Percentiles rank a stretch among this genome's conserved stretches.
These are phyloP conservation scores for Tylopilus cervinicoccineus DNA, from an alignment of 768 basidiomycete species.

Conservation along the genomic window DNA sequence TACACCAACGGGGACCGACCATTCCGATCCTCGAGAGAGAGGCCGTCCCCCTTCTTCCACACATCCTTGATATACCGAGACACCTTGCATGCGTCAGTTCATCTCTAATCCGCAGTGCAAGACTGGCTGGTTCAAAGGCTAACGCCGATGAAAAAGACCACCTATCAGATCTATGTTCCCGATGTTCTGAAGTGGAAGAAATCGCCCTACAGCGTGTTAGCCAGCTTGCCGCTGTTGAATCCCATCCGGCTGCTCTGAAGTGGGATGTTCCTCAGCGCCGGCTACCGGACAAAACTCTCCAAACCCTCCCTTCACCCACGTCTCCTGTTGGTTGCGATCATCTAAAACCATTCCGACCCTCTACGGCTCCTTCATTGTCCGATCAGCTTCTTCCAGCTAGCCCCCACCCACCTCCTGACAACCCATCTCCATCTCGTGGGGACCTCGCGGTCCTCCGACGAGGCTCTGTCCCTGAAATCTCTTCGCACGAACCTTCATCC, in stretches of 20 bases:
- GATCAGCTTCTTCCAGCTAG: constrained; percentile 14
- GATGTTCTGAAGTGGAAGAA: constrained; percentile 69
- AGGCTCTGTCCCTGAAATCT: constrained; percentile 27
- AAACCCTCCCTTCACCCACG: constrained; percentile 19
- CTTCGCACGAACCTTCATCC: constrained; percentile 6
- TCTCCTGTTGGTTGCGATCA: constrained; percentile 13
- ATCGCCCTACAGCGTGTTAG: constrained; percentile 63
- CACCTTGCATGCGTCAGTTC: constrained; percentile 76
- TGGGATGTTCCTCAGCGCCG: constrained; percentile 15
- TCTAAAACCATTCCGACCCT: constrained; percentile 38
- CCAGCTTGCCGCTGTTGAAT: constrained; percentile 40
- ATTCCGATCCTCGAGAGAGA: constrained; percentile 64
- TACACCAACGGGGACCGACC: constrained; percentile 52
- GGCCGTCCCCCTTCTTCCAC: constrained; percentile 67
- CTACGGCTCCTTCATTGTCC: constrained; percentile 44
- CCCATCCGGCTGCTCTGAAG: constrained; percentile 9
- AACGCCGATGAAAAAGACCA: constrained; percentile 31
- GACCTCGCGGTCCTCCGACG: constrained; percentile 19
- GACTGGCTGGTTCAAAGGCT: constrained; percentile 39
- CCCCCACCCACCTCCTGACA: not conserved
- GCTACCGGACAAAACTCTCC: not conserved
- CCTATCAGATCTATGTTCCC: constrained; percentile 53
- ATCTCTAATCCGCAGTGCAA: constrained; percentile 62
- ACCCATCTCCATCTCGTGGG: constrained; percentile 1
- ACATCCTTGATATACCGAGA: constrained; percentile 73